These are phyloP conservation scores for Asterella californica DNA, from an alignment of 225 moss, liverwort and hornwort genomes.

Conservation along the genomic window DNA sequence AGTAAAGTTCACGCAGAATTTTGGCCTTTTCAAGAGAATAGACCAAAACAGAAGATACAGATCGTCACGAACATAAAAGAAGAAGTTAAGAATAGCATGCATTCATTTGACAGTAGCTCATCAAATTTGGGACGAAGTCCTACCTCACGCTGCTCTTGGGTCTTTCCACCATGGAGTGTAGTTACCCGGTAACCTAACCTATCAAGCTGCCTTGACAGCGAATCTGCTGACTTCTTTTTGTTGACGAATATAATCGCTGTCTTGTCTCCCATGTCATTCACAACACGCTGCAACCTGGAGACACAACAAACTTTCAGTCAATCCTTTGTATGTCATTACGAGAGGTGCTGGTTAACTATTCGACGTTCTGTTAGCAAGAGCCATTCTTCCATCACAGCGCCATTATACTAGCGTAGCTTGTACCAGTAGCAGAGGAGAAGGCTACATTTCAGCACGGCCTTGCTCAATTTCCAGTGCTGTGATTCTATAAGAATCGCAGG, in stretches of 20 bases:
- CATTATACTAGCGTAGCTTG: neutral
- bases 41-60: neutral
- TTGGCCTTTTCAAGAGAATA: neutral
- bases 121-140: neutral
- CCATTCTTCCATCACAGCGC: neutral
- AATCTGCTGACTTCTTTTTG: constrained; percentile 90
- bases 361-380: neutral
- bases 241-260: constrained; percentile 97
- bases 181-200: constrained; percentile 87
- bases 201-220: constrained; percentile 92
- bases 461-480: neutral
- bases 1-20: too few relatives aligned
- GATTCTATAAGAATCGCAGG: too few relatives aligned
- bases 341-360: neutral
- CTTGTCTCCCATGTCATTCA: constrained; percentile 97
- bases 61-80: neutral
- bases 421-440: neutral
- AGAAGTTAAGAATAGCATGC: neutral
- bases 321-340: neutral
- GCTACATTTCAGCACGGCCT: neutral
- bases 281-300: constrained; percentile 79
- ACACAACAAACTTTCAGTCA: neutral
- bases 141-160: constrained; percentile 98
- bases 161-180: constrained; percentile 98
- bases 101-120: neutral